Base-by-base conservation (phyloP, 2,329 filamentous ascomycete genomes). In the Pestalotiopsis fici region DNA sequence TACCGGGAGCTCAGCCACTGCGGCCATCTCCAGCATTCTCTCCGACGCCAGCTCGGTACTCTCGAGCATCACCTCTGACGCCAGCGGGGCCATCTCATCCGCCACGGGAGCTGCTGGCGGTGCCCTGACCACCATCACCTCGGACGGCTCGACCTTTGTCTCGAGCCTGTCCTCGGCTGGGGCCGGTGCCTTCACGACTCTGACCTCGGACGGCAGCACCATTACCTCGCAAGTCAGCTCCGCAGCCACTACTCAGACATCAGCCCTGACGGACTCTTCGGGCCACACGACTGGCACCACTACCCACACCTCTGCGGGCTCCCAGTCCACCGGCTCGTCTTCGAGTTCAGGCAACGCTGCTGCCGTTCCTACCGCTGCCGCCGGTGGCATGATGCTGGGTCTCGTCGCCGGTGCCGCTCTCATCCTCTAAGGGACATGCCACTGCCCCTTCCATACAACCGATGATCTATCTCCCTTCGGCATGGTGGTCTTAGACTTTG, bases 101-200 rank as follows among this genome's bases (percentile, higher is more conserved):
- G 54, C 54, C n/a, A 59, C 63, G 21, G 11, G 13, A 7, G 63
- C 43, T 15, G 35, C 25, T 31, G 55, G 50, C 25, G 63, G 63
- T 25, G 63, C 31, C 15, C 15, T 65, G 28, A 64, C 50, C 9
- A 56, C 50, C 25, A 21, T 64, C 27, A 55, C 62, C 15, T 64
- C 62, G 18, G 62, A 25, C 25, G 62, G 43, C 39, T 21, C 21
- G 13, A 35, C 35, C 12, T 43, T 62, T 12, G 59, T 62, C 7
- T 62, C 59, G 59, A 62, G 31, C 59, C 39, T 62, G 35, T 39
- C 62, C 6, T 64, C 62, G 39, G 62, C 18, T 13, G 62, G 13
- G 12, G 50, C 39, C 3, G 62, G 50, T 7, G 50, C 28, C 23
- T 7, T 54, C 7, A 31, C 62, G 43, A 64, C 62, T 2, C 23